phyloP scores from a whole-genome alignment of 306 rosid genomes.

The Prunus fruticosa region DNA sequence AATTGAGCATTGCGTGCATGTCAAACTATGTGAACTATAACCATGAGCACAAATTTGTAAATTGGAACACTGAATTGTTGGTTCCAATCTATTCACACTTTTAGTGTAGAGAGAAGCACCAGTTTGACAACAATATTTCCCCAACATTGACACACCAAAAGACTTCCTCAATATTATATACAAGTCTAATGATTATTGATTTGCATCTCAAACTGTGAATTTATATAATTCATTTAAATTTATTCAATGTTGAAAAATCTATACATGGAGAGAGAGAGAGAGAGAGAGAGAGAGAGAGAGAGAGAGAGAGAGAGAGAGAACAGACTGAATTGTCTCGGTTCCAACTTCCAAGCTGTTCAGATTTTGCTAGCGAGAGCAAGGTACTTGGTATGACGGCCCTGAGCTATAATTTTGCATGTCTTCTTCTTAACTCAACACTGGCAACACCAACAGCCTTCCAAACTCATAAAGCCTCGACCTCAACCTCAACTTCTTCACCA shows the following conservation, averaged over 20 bases:
- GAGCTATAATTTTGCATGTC: too few species aligned
- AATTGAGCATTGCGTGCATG: too few species aligned
- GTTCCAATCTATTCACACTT: too few species aligned
- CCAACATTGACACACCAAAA: too few species aligned
- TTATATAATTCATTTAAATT: background rate
- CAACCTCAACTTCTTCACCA: slow-evolving; percentile 71
- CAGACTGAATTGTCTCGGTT: background rate
- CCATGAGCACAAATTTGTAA: too few species aligned
- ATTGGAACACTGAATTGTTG: too few species aligned
- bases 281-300: background rate
- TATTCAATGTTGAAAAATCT: background rate
- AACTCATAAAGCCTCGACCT: too few species aligned
- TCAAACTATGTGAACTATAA: too few species aligned
- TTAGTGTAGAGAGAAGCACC: background rate
- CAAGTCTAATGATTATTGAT: background rate
- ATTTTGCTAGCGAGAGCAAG: slow-evolving; percentile 55
- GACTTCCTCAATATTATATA: background rate
- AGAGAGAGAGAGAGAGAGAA: background rate
- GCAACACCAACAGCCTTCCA: too few species aligned
- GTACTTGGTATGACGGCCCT: slow-evolving; percentile 40
- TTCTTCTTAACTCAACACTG: too few species aligned
- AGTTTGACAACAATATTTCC: too few species aligned
- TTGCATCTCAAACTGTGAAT: background rate
- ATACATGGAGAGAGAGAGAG: background rate
- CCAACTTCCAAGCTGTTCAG: slow-evolving; percentile 24